These are phyloP conservation scores for Colletotrichum sublineola DNA, from an alignment of 2,329 filamentous ascomycete species.

Conservation along the genomic window DNA sequence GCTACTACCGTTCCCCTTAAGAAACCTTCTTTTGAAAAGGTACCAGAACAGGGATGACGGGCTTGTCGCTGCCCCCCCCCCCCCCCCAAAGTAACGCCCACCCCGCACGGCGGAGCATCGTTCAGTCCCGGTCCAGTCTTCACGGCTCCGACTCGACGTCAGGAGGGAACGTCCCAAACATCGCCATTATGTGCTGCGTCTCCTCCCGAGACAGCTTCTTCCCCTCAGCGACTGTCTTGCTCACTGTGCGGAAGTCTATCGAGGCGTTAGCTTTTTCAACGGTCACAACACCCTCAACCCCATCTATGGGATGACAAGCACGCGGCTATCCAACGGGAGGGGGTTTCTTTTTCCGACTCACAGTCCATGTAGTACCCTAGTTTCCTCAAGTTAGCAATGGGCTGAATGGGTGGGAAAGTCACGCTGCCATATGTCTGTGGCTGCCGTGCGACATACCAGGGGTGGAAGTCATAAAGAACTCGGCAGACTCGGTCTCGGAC, in stretches of 20 bases:
- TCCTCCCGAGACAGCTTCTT: constrained; percentile 47
- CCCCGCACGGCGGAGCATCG: not conserved
- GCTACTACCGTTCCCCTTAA: not conserved
- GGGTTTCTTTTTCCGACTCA: constrained; percentile 42
- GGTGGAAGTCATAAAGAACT: constrained; percentile 55
- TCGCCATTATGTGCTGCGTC: constrained; percentile 51
- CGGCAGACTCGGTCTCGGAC: constrained; percentile 50
- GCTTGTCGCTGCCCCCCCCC: not conserved
- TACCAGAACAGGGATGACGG: not conserved
- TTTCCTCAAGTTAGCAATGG: constrained; percentile 13
- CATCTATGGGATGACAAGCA: not conserved
- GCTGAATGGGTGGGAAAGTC: no score
- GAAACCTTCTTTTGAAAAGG: not conserved
- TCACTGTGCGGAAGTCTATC: constrained; percentile 53
- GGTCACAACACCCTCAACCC: not conserved
- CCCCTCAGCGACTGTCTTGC: constrained; percentile 47
- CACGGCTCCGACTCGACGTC: constrained; percentile 52
- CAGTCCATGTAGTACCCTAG: constrained; percentile 55
- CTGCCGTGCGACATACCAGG: constrained; percentile 45
- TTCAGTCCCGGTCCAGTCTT: constrained; percentile 9
- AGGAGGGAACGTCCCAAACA: constrained; percentile 54
- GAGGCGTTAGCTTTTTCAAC: constrained; percentile 25
- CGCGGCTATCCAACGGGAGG: not conserved
- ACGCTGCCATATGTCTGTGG: not conserved
- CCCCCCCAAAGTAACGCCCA: not conserved